Conservation (phyloP, 805 yeast species). For the Candida methanosorbosa region DNA sequence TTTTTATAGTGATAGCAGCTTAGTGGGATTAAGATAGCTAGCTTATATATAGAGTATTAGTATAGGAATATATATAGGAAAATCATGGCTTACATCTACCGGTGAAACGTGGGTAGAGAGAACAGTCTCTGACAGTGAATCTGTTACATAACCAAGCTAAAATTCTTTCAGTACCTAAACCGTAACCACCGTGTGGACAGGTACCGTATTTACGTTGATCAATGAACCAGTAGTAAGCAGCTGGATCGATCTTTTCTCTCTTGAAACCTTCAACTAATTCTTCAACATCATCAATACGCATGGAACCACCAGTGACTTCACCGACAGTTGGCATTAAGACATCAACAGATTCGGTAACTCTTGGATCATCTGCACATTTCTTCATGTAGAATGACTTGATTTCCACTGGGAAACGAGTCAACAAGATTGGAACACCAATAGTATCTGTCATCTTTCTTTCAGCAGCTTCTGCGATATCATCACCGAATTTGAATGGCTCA, state of each 20-base stretch:
- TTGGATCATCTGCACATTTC: slow-evolving; percentile 78
- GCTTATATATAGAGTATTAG: neutral
- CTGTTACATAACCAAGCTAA: slow-evolving; percentile 97
- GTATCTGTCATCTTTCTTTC: slow-evolving; percentile 98
- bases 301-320: slow-evolving; percentile 97
- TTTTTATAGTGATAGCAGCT: neutral
- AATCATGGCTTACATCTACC: slow-evolving; percentile 88
- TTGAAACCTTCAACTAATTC: slow-evolving; percentile 86
- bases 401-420: slow-evolving; percentile 92
- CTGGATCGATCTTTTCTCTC: slow-evolving; percentile 82
- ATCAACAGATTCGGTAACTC: slow-evolving; percentile 97
- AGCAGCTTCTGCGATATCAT: slow-evolving; percentile 98
- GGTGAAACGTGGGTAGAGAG: slow-evolving; percentile 93
- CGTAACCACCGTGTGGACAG: slow-evolving; percentile 98
- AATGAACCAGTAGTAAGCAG: slow-evolving; percentile 89
- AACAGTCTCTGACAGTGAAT: slow-evolving; percentile 97
- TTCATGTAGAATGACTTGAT: slow-evolving; percentile 98
- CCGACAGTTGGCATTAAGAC: slow-evolving; percentile 99
- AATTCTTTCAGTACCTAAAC: slow-evolving; percentile 96
- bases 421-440: slow-evolving; percentile 84
- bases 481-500: slow-evolving; percentile 89
- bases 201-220: slow-evolving; percentile 97
- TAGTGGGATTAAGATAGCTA: neutral
- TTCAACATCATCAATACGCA: slow-evolving; percentile 82
- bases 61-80: neutral